These are phyloP conservation scores for Flaveria ramosissima DNA, from an alignment of 129 eudicot species.

Conservation along the genomic window DNA sequence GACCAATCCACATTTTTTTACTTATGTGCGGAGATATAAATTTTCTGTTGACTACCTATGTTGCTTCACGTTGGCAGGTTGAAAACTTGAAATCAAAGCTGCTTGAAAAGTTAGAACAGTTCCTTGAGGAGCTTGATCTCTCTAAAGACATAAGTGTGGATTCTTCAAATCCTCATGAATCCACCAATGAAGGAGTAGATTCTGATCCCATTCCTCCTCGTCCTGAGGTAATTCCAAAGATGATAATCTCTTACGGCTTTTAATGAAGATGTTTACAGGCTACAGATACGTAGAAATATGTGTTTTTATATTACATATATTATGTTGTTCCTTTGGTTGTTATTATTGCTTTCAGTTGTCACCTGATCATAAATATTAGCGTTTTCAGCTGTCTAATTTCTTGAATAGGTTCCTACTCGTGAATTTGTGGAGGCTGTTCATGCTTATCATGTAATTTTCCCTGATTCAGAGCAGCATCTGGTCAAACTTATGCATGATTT, in stretches of 20 bases:
- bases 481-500: slow-evolving; percentile 71
- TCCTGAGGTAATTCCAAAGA: slow-evolving; percentile 30
- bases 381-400: slow-evolving; percentile 22
- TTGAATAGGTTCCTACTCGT: slow-evolving; percentile 75
- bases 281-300: not conserved
- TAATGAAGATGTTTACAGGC: slow-evolving; percentile 2
- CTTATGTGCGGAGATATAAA: not conserved
- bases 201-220: slow-evolving; percentile 49
- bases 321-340: slow-evolving; percentile 3
- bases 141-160: slow-evolving; percentile 44
- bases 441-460: slow-evolving; percentile 84
- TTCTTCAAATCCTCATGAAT: slow-evolving; percentile 43
- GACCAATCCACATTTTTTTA: not conserved
- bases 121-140: slow-evolving; percentile 73
- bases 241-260: slow-evolving; percentile 16
- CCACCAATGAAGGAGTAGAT: slow-evolving; percentile 45
- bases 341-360: slow-evolving; percentile 25
- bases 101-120: slow-evolving; percentile 89
- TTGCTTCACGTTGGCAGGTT: slow-evolving; percentile 55
- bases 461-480: slow-evolving; percentile 83
- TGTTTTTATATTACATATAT: slow-evolving; percentile 11
- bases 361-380: slow-evolving; percentile 32
- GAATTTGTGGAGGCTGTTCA: slow-evolving; percentile 90
- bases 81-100: slow-evolving; percentile 76
- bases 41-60: slow-evolving; percentile 5